Conservation (phyloP, 768 basidiomycete genomes). For the Agaricus sinodeliciosus region DNA sequence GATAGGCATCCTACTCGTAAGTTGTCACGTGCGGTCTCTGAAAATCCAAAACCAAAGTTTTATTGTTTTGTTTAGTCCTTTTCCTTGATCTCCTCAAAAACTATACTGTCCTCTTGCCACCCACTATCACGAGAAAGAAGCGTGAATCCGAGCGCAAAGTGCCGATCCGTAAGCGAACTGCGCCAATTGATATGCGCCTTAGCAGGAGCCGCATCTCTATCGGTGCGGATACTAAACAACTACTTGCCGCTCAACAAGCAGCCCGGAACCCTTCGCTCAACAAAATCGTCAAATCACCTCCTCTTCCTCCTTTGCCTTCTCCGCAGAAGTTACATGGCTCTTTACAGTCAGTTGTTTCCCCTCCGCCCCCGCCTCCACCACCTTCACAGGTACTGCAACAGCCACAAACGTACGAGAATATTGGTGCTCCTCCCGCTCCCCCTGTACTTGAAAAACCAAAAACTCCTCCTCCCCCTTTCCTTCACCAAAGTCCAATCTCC, state of each 20-base stretch:
- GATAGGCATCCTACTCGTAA: slow-evolving; percentile 80
- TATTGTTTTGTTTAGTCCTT: slow-evolving; percentile 43
- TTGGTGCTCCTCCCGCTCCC: slow-evolving; percentile 11
- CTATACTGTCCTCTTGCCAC: slow-evolving; percentile 69
- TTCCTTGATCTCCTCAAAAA: slow-evolving; percentile 81
- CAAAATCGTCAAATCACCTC: slow-evolving; percentile 23
- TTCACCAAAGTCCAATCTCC: slow-evolving; percentile 7
- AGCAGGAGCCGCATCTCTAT: slow-evolving; percentile 71
- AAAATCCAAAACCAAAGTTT: slow-evolving; percentile 1
- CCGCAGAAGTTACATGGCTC: slow-evolving; percentile 22
- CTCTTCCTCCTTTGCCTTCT: slow-evolving; percentile 22
- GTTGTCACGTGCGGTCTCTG: slow-evolving; percentile 16
- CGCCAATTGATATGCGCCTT: slow-evolving; percentile 82
- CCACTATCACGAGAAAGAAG: slow-evolving; percentile 79
- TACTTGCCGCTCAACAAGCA: slow-evolving; percentile 64
- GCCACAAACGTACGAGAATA: slow-evolving; percentile 3
- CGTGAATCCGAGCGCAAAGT: slow-evolving; percentile 82
- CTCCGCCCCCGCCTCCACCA: slow-evolving; percentile 28
- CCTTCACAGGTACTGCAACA: slow-evolving; percentile 16
- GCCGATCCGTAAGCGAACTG: slow-evolving; percentile 81
- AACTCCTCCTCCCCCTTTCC: slow-evolving; percentile 24
- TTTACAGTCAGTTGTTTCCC: slow-evolving; percentile 16
- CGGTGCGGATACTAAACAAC: slow-evolving; percentile 61
- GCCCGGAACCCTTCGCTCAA: slow-evolving; percentile 45
- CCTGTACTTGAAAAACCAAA: slow-evolving; percentile 23